phyloP scores from a whole-genome alignment of 176 grass and related monocot species.

The Raddia guianensis region DNA sequence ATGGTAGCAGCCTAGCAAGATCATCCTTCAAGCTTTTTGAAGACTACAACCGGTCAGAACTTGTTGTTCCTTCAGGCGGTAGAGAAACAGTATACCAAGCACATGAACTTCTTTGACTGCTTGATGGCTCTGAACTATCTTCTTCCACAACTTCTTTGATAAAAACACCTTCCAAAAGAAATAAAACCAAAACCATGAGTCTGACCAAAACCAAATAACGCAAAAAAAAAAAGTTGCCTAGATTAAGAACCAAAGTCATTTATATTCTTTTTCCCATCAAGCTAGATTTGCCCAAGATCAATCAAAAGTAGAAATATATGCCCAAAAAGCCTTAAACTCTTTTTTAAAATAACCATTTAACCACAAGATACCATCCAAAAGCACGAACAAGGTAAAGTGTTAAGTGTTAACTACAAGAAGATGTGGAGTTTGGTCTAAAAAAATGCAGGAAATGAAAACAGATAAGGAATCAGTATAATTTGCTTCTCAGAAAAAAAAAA shows the following conservation, averaged over 20 bases:
- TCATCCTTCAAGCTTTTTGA: conserved; percentile 55
- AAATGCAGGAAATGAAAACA: background rate
- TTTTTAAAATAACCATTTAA: background rate
- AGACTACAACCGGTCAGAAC: conserved; percentile 34
- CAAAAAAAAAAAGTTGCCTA: no score
- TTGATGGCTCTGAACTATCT: conserved; percentile 40
- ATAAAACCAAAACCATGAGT: conserved; percentile 16
- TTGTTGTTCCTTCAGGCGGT: conserved; percentile 50
- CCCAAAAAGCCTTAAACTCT: background rate
- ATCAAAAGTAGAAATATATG: conserved; percentile 13
- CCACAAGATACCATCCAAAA: background rate
- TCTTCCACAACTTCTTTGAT: conserved; percentile 94
- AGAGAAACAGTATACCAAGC: conserved; percentile 49
- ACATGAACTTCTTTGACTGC: conserved; percentile 50
- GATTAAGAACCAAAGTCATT: background rate
- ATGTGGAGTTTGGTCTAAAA: background rate
- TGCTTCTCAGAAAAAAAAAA: background rate
- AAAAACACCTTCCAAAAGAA: conserved; percentile 51
- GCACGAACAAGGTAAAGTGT: background rate
- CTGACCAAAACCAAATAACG: background rate
- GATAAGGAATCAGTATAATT: background rate
- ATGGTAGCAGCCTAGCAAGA: conserved; percentile 38
- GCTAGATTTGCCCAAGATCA: background rate
- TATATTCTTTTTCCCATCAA: no score
- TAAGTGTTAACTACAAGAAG: background rate